Base-by-base conservation (phyloP, 371 early-diverging fungal species). In the Syncephalastrum contaminatum region DNA sequence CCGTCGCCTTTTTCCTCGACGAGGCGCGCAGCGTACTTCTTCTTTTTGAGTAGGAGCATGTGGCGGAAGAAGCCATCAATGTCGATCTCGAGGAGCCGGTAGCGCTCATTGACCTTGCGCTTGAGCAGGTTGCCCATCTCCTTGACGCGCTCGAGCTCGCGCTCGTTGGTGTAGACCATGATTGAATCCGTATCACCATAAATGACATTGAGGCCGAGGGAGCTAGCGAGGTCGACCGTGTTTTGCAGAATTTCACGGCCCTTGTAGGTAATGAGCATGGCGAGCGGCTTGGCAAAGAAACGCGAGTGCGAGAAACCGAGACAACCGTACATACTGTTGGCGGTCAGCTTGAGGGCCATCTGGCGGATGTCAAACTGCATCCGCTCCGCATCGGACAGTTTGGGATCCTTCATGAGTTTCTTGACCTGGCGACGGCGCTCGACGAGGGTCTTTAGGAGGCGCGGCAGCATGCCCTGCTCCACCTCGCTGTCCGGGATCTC, bases 111-210 rank as follows among this genome's bases (percentile, higher is more conserved):
- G 52, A 99, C 97, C 22, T 80, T 76, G 52, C 87, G 80, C 61
- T 91, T 91, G 53, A 99, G 76, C 21, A 84, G 72, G 6, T 84
- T 72, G 13, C 95, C 97, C 42, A 96, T 83, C 41, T 94, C 86
- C 44, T 87, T 82, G 46, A 93, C 97, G 45, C 91, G 80, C 1
- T 69, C 68, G 0, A 93, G 62, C n/a, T 91, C 85, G 12, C 64
- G 74, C n/a, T 89, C 86, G 58, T 89, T 88, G 4, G 98, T 98
- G 68, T 99, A 81, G 48, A 99, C 96, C 99, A 99, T 99, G 59
- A 99, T 96, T 3, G 99, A 99, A 76, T 99, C 99, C 0, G 99
- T 99, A 73, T 99, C 99, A 63, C 99, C 99, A 75, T 99, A 99
- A 71, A 99, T 96, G 14, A 99, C 90, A 53, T 97, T 93, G 40